Evolutionary conservation across 768 basidiomycete genomes (phyloP), one percentile per base, ranked within the genome.

Genomic region (Tricholomella constricta): DNA sequence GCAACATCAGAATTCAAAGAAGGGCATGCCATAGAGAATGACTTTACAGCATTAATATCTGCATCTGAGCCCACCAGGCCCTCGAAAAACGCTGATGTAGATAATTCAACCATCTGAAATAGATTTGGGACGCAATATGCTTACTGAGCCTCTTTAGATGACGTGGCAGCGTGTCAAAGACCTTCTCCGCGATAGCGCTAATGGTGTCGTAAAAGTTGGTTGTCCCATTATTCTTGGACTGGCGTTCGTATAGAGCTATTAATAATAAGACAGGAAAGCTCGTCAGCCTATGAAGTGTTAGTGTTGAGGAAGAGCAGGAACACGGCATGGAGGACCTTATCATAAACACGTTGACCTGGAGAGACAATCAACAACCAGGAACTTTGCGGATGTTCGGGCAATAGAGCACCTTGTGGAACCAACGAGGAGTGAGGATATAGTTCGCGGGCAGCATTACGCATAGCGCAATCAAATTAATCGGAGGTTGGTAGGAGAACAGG

Each of bases 401-500:
- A 41, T 3, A 5, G 11, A 65, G 48, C 62, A 89, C 90, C 76
- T 98, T 98, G 67, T 98, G 96, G 66, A 98, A 98, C 94, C 94
- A 98, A 48, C 96, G 79, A n/a, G 94, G 93, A 6, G 80, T 80
- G n/a, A 97, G 76, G 46, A 94, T 70, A 66, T 90, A 94, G 58
- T 87, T 90, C 19, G 89, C 78, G 2, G 97, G 94, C 56, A 94
- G 76, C 80, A 99, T 88, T 57, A 96, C 75, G 46, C 84, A 83
- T 12, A 98, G 73, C 0, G 96, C 97, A 37, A 95, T 55, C 6
- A 98, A 70, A 68, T 98, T 99, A 62, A 98, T 71, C 0, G 97
- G 97, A 1, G 96, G 89, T 63, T 94, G 92, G 66, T 98, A 98
- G 20, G 91, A 94, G 67, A 97, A 98, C 11, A 98, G 67, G 0